Conservation (phyloP, 1,284 basidiomycete genomes). For the Neolentinus lepideus region DNA sequence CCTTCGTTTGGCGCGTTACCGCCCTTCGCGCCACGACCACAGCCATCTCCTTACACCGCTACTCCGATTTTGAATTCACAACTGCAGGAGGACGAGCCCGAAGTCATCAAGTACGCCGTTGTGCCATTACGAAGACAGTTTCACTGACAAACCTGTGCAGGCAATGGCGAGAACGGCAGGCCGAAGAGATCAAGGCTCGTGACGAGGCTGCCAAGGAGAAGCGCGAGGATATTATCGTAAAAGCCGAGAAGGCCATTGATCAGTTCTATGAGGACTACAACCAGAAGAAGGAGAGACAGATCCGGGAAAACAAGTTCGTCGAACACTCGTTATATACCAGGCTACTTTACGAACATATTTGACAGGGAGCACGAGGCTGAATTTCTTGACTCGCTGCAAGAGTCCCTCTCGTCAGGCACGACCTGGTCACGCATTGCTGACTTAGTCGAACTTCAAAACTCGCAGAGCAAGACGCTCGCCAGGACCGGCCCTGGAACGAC, state of each 20-base stretch:
- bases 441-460: constrained; percentile 87
- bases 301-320: constrained; percentile 92
- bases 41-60: constrained; percentile 57
- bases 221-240: constrained; percentile 81
- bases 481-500: constrained; percentile 83
- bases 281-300: constrained; percentile 86
- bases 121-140: background rate
- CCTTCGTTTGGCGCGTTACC: constrained; percentile 43
- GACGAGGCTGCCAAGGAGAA: constrained; percentile 76
- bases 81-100: constrained; percentile 77
- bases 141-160: constrained; percentile 30
- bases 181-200: constrained; percentile 74
- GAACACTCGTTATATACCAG: background rate
- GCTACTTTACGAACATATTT: background rate
- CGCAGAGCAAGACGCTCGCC: constrained; percentile 93
- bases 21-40: constrained; percentile 67
- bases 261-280: constrained; percentile 95
- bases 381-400: constrained; percentile 69
- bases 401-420: constrained; percentile 83
- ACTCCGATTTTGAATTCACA: constrained; percentile 69
- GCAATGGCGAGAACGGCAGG: constrained; percentile 86
- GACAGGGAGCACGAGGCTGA: constrained; percentile 82
- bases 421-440: constrained; percentile 95
- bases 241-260: constrained; percentile 92
- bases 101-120: constrained; percentile 71